Evolutionary conservation across 306 rosid species (phyloP), one percentile per base, ranked within the genome.

Genomic region (Quercus variabilis): DNA sequence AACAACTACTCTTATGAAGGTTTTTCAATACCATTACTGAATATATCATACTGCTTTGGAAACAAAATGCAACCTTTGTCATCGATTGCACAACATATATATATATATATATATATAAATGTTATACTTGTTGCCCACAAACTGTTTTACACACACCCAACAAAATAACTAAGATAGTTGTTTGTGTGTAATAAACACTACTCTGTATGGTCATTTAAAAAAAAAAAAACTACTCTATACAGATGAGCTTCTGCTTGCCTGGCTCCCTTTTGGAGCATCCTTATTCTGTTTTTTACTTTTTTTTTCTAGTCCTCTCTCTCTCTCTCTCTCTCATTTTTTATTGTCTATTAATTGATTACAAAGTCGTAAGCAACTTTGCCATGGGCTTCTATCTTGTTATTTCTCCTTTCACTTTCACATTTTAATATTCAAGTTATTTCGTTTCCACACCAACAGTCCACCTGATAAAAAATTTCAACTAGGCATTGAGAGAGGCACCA

Each of bases 321-420:
- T 35, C 41, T 59, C 1, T 18, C n/a, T 41, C 46, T 41, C 46
- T 8, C 46, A 2, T 38, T 7, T 3, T 33, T 35, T 35, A 33
- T 3, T 4, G 52, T 8, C 5, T 18, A 7, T 3, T 19, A 9
- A 9, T 63, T 9, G 49, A 14, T 55, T 15, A 25, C 35, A 71
- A 23, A 74, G 78, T 55, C 6, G 20, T 2, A 79, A 28, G 13
- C 62, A 43, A 41, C 86, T 71, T 71, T 60, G 5, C 82, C 80
- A 72, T 58, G 69, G 77, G 14, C 25, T 17, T 64, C 70, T 30
- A 15, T 17, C 14, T 6, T 14, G 31, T 60, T 78, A 76, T 62
- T 75, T 78, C 69, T 79, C 68, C 69, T 58, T 33, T 78, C 73
- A 71, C 77, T 69, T 68, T 80, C 74, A 17, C 19, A 15, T 71